These are phyloP conservation scores for Fusarium sp. DNA, from an alignment of 2,329 filamentous ascomycete species.

Conservation along the genomic window DNA sequence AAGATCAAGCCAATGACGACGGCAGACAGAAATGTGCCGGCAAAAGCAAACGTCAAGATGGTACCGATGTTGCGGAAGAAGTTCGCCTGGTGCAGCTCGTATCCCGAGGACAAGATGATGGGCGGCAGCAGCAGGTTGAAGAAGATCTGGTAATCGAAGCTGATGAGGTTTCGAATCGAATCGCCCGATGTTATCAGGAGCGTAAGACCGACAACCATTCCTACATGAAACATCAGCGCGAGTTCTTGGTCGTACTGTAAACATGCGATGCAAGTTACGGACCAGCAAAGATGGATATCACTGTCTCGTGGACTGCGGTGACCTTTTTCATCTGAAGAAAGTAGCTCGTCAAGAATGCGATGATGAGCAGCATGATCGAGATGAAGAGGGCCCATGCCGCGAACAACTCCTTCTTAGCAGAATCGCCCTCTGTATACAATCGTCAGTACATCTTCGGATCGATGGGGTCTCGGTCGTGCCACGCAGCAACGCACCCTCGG, in stretches of 20 bases:
- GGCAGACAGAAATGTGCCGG: slow-evolving; percentile 95
- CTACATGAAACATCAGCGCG: slow-evolving; percentile 57
- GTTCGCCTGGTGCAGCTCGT: slow-evolving; percentile 97
- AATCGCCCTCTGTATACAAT: slow-evolving; percentile 72
- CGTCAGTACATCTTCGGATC: slow-evolving; percentile 33
- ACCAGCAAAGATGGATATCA: slow-evolving; percentile 98
- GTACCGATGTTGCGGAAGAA: slow-evolving; percentile 99
- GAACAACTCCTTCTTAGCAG: slow-evolving; percentile 91
- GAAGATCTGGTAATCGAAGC: slow-evolving; percentile 99
- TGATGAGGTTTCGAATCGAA: slow-evolving; percentile 89
- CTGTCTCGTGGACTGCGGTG: slow-evolving; percentile 96
- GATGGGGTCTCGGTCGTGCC: not conserved
- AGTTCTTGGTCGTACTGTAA: slow-evolving; percentile 38
- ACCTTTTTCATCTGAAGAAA: slow-evolving; percentile 96
- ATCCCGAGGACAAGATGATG: slow-evolving; percentile 96
- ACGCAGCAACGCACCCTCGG: slow-evolving; percentile 47
- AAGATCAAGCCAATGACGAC: slow-evolving; percentile 92
- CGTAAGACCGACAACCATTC: slow-evolving; percentile 94
- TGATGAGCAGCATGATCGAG: slow-evolving; percentile 91
- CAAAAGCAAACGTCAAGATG: slow-evolving; percentile 97
- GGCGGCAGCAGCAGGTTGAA: slow-evolving; percentile 99
- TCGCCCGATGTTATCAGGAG: slow-evolving; percentile 84
- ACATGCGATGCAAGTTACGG: not conserved
- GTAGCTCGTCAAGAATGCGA: slow-evolving; percentile 97
- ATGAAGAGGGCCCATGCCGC: slow-evolving; percentile 98